phyloP scores from a whole-genome alignment of 2,329 filamentous ascomycete species.

The Chaetomiaceae sp. region DNA sequence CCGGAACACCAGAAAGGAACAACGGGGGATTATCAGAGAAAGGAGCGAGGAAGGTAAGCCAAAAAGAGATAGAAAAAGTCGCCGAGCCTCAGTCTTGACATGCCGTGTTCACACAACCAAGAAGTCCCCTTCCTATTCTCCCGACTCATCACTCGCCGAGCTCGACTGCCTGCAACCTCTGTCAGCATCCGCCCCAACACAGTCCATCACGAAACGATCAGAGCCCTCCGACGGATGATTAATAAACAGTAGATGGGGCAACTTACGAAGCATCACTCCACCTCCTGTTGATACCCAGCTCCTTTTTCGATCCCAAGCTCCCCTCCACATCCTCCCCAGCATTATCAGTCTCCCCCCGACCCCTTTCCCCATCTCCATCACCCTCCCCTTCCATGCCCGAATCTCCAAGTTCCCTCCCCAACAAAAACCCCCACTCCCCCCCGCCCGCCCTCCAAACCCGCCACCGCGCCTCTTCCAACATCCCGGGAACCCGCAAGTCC shows the following conservation, averaged over 20 bases:
- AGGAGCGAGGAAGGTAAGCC: too few relatives aligned
- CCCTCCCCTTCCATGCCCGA: too few relatives aligned
- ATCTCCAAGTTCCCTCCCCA: background rate
- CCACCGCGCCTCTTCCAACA: conserved; percentile 24
- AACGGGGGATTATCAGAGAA: too few relatives aligned
- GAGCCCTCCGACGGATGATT: background rate
- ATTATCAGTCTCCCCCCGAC: too few relatives aligned
- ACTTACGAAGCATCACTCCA: background rate
- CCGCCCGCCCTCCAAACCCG: conserved; percentile 24
- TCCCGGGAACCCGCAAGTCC: conserved; percentile 22
- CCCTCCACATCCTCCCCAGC: too few relatives aligned
- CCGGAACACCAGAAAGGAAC: too few relatives aligned
- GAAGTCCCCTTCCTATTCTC: too few relatives aligned
- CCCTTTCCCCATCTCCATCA: too few relatives aligned
- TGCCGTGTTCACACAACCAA: background rate
- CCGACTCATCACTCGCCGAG: background rate
- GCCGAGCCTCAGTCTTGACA: background rate
- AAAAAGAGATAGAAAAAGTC: too few relatives aligned
- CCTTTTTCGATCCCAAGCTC: too few relatives aligned
- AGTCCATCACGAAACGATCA: background rate
- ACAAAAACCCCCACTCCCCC: background rate
- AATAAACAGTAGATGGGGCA: background rate
- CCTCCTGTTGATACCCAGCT: too few relatives aligned
- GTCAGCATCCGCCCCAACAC: background rate
- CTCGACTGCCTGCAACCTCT: background rate